Evolutionary conservation across 305 asterid genomes (phyloP).

Genomic region (Fraxinus platypoda): DNA sequence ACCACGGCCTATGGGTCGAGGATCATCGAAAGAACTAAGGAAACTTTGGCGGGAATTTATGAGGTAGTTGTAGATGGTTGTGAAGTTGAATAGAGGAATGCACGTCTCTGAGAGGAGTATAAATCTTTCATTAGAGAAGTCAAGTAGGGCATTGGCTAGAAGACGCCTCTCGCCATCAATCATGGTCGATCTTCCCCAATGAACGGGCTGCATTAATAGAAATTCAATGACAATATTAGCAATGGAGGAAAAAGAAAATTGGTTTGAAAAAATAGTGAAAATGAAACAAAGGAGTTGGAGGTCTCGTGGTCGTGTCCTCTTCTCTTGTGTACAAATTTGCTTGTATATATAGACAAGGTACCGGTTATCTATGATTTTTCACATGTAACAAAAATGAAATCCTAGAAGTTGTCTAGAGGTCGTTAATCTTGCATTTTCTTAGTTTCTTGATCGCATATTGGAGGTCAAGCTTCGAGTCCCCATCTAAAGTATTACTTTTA

Average conservation of each 20-base stretch:
- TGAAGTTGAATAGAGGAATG: slow-evolving; percentile 42
- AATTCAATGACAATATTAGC: not conserved
- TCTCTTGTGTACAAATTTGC: too few species aligned
- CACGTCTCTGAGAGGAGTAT: slow-evolving; percentile 42
- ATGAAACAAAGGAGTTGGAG: not conserved
- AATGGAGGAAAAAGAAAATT: not conserved
- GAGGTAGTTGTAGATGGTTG: slow-evolving; percentile 35
- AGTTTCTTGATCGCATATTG: too few species aligned
- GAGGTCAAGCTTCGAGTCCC: not conserved
- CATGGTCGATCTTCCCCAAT: slow-evolving; percentile 44
- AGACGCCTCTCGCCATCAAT: slow-evolving; percentile 43
- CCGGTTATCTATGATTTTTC: not conserved
- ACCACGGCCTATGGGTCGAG: slow-evolving; percentile 39
- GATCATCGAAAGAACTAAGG: slow-evolving; percentile 37
- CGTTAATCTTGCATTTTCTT: too few species aligned
- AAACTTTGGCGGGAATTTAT: slow-evolving; percentile 28
- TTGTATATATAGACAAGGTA: too few species aligned
- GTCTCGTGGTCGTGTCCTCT: not conserved
- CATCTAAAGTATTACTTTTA: not conserved
- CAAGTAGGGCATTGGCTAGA: slow-evolving; percentile 39
- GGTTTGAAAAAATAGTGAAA: not conserved
- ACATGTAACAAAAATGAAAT: too few species aligned
- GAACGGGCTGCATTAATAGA: slow-evolving; percentile 26
- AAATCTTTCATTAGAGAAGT: slow-evolving; percentile 37
- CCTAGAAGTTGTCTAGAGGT: not conserved